Evolutionary conservation across 805 yeast genomes (phyloP).

Genomic region (Myxozyma neotropica): DNA sequence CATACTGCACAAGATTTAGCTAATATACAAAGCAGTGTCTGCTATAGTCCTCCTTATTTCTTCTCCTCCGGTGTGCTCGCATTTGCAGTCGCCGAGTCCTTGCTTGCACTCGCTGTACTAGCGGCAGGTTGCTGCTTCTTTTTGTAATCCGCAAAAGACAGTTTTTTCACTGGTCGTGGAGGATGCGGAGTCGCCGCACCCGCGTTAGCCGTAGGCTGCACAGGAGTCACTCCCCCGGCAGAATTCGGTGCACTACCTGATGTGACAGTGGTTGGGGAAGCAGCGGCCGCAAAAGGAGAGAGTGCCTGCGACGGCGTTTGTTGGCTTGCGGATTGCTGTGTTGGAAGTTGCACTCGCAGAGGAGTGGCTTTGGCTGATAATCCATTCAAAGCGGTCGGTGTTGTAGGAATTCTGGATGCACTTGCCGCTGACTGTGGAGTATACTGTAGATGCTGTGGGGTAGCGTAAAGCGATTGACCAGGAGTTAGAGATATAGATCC

Average conservation of each 20-base stretch:
- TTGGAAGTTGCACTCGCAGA: slow-evolving; percentile 8
- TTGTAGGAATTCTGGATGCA: neutral
- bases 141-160: slow-evolving; percentile 37
- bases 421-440: neutral
- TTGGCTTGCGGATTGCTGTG: neutral
- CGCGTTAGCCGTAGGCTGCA: neutral
- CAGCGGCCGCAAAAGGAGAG: slow-evolving; percentile 1
- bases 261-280: neutral
- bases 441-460: neutral
- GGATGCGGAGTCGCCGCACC: slow-evolving; percentile 17
- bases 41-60: neutral
- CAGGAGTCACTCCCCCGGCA: neutral
- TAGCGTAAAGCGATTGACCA: neutral
- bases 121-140: slow-evolving; percentile 35
- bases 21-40: neutral
- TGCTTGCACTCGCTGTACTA: neutral
- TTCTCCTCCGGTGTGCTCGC: slow-evolving; percentile 3
- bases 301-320: slow-evolving; percentile 4
- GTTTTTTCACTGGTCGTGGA: slow-evolving; percentile 35
- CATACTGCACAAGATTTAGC: neutral
- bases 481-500: neutral
- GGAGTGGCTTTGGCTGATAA: neutral
- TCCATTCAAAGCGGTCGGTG: neutral
- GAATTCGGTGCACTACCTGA: slow-evolving; percentile 1
- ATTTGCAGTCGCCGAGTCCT: neutral